A percentile compares a stretch with the other conserved stretches of the same genome.
These are phyloP conservation scores for Verticillium zaregamsianum DNA, from an alignment of 2,329 filamentous ascomycete species.

Conservation along the genomic window DNA sequence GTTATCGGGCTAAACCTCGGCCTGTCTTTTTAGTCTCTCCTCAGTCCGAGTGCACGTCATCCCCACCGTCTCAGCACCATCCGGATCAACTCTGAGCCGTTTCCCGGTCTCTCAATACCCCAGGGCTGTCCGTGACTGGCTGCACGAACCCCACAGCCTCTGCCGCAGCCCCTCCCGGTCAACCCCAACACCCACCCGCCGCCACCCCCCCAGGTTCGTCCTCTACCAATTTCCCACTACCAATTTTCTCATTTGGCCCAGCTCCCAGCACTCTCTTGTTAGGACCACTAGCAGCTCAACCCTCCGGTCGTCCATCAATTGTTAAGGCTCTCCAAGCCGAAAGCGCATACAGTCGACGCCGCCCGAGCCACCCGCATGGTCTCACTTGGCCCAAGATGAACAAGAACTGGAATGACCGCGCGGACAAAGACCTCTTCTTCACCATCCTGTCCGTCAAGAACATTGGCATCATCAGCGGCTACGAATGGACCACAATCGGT, in stretches of 20 bases:
- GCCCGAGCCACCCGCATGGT: slow-evolving; percentile 2
- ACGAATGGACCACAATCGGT: slow-evolving; percentile 59
- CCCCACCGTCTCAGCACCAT: background rate
- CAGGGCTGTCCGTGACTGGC: no score
- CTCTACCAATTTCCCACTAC: slow-evolving; percentile 33
- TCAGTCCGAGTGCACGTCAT: no score
- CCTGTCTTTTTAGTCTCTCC: no score
- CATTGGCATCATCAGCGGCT: slow-evolving; percentile 58
- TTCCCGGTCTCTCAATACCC: background rate
- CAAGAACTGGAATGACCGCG: slow-evolving; percentile 59
- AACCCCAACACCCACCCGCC: slow-evolving; percentile 8
- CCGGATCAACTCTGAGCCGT: background rate
- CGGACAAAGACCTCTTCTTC: slow-evolving; percentile 60
- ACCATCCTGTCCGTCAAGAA: slow-evolving; percentile 59
- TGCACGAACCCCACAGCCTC: background rate
- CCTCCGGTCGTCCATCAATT: slow-evolving; percentile 5
- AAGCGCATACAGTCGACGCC: slow-evolving; percentile 2
- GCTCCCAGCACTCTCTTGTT: slow-evolving; percentile 20
- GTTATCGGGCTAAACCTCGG: slow-evolving; percentile 8
- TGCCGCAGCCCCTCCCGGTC: background rate
- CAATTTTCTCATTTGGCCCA: slow-evolving; percentile 34
- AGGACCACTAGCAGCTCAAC: slow-evolving; percentile 26
- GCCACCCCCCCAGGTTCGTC: slow-evolving; percentile 5
- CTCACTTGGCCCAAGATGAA: slow-evolving; percentile 36
- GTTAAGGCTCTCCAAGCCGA: slow-evolving; percentile 12